Conservation (phyloP, 345 rosid species). For the Melastoma malabathricum region DNA sequence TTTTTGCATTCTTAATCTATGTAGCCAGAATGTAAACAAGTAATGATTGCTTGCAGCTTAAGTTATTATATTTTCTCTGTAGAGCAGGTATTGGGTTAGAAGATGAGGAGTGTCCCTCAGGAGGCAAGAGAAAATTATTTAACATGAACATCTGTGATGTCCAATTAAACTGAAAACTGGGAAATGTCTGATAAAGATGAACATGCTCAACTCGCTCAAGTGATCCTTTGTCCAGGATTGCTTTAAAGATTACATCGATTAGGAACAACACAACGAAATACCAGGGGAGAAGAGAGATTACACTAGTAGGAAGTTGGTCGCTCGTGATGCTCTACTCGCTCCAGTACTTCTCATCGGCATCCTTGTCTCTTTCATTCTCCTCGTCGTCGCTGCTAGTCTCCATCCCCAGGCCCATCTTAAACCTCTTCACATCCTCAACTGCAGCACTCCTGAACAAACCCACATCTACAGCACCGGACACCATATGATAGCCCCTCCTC, state of each 20-base stretch:
- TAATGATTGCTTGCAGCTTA: no score
- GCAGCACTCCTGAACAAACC: constrained; percentile 58
- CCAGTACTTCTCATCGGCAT: constrained; percentile 49
- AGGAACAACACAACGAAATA: not conserved
- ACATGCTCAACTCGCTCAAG: no score
- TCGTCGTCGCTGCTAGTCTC: constrained; percentile 14
- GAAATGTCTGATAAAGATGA: no score
- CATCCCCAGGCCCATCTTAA: constrained; percentile 34
- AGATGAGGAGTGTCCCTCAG: constrained; percentile 17
- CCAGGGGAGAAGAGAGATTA: not conserved
- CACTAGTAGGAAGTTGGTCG: not conserved
- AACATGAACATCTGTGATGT: no score
- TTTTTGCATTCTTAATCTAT: no score
- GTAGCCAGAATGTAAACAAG: no score
- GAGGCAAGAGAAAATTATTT: constrained; percentile 19
- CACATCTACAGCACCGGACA: constrained; percentile 62
- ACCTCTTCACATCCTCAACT: constrained; percentile 62
- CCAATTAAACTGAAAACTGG: no score
- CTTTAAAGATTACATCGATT: not conserved
- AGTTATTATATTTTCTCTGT: no score
- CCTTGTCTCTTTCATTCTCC: constrained; percentile 10
- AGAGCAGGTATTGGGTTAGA: not conserved
- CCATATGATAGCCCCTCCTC: constrained; percentile 65
- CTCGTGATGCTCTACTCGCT: constrained; percentile 23
- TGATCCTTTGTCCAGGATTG: no score